Base-by-base conservation (phyloP, 108 stramenopile species). In the Nannochloropsis gaditana region DNA sequence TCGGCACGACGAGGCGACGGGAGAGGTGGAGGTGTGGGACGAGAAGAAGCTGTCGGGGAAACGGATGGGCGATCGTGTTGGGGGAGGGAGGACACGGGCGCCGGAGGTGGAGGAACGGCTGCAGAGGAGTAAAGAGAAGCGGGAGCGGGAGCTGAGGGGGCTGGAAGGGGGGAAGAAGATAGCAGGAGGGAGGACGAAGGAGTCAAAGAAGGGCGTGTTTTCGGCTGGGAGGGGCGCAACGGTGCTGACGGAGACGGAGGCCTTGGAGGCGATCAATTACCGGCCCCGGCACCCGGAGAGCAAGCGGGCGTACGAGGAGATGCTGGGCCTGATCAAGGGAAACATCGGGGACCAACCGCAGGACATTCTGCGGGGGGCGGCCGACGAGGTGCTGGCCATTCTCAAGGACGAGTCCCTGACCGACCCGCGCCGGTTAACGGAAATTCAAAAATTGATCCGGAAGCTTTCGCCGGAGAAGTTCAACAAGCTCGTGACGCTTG, bases 21-120 rank as follows among this genome's bases (percentile, higher is more conserved):
- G 97, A n/a, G 97, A 98, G 91, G 96, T 96, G 4, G 97, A 98
- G 88, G 86, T 98, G 41, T 93, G 95, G 83, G 96, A 95, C 2
- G 91, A 93, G 45, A 93, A 95, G 93, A 94, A 94, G 83, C 94
- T 93, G 91, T 93, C 19, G 43, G 31, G 42, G 79, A 86, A 88
- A 79, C 85, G 85, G 17, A 91, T 92, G 92, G 92, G 92, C 45
- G 92, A 92, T 45, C 73, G 90, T 59, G 42, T 84, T 2, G 86
- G 81, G 41, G 43, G 93, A 2, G 92, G 92, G 10, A 87, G 83
- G 15, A 90, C 82, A n/a, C 85, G 83, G 0, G 86, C 10, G 9
- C 42, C 50, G 19, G 47, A 86, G 83, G 17, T 87, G 84, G 84
- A 87, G 43, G 88, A 90, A 42, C 87, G 79, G 47, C 84, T 86